Evolutionary conservation across 192 early-diverging fungal genomes (phyloP).

Genomic region (Coemansia umbellata): DNA sequence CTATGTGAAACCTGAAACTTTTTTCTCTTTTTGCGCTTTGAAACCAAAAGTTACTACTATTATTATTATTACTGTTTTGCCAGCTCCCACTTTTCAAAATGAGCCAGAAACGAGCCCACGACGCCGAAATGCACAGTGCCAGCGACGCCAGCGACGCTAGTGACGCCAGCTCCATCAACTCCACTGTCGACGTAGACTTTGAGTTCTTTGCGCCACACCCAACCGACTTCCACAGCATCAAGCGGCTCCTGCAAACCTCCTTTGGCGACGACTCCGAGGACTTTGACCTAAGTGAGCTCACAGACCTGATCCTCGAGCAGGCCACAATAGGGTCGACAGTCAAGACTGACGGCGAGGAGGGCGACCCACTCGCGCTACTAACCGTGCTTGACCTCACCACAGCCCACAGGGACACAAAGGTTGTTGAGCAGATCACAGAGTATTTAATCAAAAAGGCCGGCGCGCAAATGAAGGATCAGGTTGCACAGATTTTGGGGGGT

Average conservation of each 20-base stretch:
- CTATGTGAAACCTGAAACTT: neutral
- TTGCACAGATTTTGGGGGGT: constrained; percentile 27
- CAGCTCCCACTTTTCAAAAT: neutral
- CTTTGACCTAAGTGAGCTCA: constrained; percentile 70
- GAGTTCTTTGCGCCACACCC: constrained; percentile 91
- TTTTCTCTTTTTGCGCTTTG: neutral
- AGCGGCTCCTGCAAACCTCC: constrained; percentile 73
- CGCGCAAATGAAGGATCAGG: constrained; percentile 7
- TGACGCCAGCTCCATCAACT: neutral
- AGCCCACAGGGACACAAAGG: constrained; percentile 53
- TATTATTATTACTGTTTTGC: neutral
- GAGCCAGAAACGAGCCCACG: constrained; percentile 22
- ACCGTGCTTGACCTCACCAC: constrained; percentile 70
- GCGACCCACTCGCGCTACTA: constrained; percentile 85
- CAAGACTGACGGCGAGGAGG: constrained; percentile 70
- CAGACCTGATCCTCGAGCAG: constrained; percentile 77
- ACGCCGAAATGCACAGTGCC: neutral
- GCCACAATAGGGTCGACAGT: constrained; percentile 80
- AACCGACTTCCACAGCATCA: constrained; percentile 88
- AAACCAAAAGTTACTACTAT: neutral
- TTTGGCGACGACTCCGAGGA: constrained; percentile 79
- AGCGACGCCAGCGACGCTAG: neutral
- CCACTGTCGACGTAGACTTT: constrained; percentile 81
- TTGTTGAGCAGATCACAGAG: constrained; percentile 50
- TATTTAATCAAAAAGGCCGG: constrained; percentile 68